Base-by-base conservation (phyloP, 768 basidiomycete genomes). In the Asterophora parasitica region DNA sequence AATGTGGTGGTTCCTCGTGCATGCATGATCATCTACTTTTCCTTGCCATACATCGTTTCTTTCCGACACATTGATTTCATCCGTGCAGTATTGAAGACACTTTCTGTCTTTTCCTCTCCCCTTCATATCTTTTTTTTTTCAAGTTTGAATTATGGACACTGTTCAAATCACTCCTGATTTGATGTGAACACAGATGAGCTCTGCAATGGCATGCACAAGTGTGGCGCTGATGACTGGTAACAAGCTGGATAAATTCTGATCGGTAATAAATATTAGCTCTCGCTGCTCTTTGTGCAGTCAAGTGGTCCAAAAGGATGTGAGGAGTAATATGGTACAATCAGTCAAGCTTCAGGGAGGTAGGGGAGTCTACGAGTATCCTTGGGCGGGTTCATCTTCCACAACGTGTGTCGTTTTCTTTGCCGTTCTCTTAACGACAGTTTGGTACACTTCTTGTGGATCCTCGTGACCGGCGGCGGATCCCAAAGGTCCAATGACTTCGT, bases 401-500 rank as follows among this genome's bases (percentile, higher is more conserved):
- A 51, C 52, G 1, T 43, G 19, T 2, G 54, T 54, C 23, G 46
- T 51, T 46, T 49, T 39, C 38, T 56, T 43, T n/a, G 40, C 40
- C 9, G 55, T 44, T 16, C 49, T 49, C 30, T 42, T 54, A 0
- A 54, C 35, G 0, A 53, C 42, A 16, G 53, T 59, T 40, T 52
- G 35, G 13, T 52, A 41, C 28, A 50, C 45, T 19, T 56, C 55
- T 16, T 54, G 52, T 7, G 19, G 20, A 15, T 59, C 58, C 27
- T 57, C 67, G 7, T 61, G 63, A n/a, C 66, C 67, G 35, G 57
- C 30, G 0, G 72, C 71, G 17, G 57, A 55, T 5, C 65, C 58
- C 4, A 79, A 64, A 1, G 77, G 77, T 5, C 77, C 77, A 15
- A 58, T 54, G 9, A 79, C 75, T 49, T 71, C 65, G 45, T 79